Base-by-base conservation (phyloP, 257 asterid genomes). In the Solanum chmielewskii region DNA sequence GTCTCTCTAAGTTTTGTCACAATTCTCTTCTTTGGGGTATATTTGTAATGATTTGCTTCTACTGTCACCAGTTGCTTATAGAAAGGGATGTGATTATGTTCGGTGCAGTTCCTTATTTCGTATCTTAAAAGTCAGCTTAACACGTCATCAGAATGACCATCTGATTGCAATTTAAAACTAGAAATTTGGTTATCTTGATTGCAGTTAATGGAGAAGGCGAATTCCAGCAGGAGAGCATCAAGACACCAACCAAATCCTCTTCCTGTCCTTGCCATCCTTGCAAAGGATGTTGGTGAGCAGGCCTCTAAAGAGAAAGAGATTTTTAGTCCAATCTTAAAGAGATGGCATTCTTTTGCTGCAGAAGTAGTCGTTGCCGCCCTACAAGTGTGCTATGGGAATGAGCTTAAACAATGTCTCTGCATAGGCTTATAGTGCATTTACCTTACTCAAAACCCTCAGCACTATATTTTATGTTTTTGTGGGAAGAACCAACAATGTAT, bases 281-380 rank as follows among this genome's bases (percentile, higher is more conserved):
- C 99, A 66, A 97, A 96, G 93, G 99, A 95, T 90, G 98, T 96
- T 6, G 98, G 98, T 25, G 96, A 93, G 89, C 96, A 94, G 77
- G 99, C 98, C 81, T 86, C 86, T 77, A 93, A 96, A 83, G 99
- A 97, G 92, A 94, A 94, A 89, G 92, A 88, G 87, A 88, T 87
- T 27, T 97, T 97, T 87, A 97, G 99, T 88, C 99, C 99, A 82
- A 93, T 94, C 90, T 90, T 97, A 88, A 97, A 95, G 94, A 90
- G 82, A 85, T 96, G 99, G 99, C 99, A 97, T 92, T 98, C 99
- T 45, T 92, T 97, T 88, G 96, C 99, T 47, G 99, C 99, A 64
- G 98, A 99, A 81, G 97, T 95, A 87, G 99, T 97, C 84, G 98
- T 96, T 89, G 99, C 99, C 88, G 95, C 99, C 82, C 93, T 97